These are phyloP conservation scores for Pestalotiopsis sp. DNA, from an alignment of 2,329 filamentous ascomycete species.

Conservation along the genomic window DNA sequence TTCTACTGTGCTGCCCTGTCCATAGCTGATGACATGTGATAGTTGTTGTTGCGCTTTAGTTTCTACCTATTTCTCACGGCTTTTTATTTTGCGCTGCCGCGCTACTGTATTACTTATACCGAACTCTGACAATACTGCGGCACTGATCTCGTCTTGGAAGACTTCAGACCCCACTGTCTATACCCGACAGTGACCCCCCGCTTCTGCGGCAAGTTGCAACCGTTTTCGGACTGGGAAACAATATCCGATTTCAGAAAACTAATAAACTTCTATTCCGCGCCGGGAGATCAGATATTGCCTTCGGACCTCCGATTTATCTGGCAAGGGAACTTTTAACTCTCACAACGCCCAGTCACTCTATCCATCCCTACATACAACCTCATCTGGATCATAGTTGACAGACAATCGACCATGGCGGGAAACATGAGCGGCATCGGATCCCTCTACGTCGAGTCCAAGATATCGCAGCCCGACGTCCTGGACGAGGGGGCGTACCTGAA, in stretches of 20 bases:
- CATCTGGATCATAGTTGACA: background rate
- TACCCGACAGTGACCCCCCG: background rate
- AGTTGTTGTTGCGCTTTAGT: too few species aligned
- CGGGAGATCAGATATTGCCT: background rate
- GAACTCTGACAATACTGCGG: background rate
- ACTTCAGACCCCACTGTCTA: background rate
- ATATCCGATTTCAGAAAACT: background rate
- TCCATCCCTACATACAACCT: background rate
- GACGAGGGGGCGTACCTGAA: slow-evolving; percentile 31
- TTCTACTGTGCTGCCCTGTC: too few species aligned
- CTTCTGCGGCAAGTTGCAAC: background rate
- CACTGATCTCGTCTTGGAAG: background rate
- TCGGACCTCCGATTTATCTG: background rate
- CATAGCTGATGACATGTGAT: too few species aligned
- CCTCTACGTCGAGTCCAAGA: slow-evolving; percentile 31
- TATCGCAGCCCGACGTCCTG: slow-evolving; percentile 30
- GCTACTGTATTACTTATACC: too few species aligned
- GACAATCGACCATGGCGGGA: background rate
- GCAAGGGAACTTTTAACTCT: background rate
- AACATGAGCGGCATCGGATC: slow-evolving; percentile 27
- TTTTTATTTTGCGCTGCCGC: too few species aligned
- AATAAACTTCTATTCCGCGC: background rate
- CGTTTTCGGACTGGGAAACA: background rate
- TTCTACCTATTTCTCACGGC: too few species aligned
- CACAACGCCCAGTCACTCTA: background rate